Conservation (phyloP, 371 early-diverging fungal genomes). For the Massospora cicadina region DNA sequence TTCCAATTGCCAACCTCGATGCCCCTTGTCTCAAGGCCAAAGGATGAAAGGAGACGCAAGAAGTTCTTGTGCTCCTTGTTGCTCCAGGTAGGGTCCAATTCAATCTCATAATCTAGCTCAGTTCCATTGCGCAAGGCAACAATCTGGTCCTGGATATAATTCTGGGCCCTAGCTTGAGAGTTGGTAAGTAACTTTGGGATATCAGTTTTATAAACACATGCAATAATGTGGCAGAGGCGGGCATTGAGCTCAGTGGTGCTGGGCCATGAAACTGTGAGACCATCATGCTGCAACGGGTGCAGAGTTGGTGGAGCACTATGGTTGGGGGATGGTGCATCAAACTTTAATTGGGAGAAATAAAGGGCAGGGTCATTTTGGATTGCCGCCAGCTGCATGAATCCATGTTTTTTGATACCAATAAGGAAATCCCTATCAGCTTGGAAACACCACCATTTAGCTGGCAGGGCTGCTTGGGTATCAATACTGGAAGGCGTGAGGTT, state of each 20-base stretch:
- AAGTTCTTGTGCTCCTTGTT: not conserved
- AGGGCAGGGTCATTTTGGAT: constrained; percentile 52
- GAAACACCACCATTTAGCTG: constrained; percentile 56
- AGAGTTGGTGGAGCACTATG: not conserved
- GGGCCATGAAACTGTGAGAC: not conserved
- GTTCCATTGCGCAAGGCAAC: not conserved
- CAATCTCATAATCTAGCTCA: not conserved
- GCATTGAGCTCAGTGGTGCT: not conserved
- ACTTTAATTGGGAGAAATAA: constrained; percentile 36
- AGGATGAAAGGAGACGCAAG: not conserved
- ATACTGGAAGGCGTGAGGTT: constrained; percentile 30
- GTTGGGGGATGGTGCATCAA: constrained; percentile 15
- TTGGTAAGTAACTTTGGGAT: not conserved
- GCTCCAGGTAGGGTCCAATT: not conserved
- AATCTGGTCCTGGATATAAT: not conserved
- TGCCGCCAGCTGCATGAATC: constrained; percentile 52
- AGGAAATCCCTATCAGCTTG: constrained; percentile 66
- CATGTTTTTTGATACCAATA: constrained; percentile 60
- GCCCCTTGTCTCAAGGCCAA: not conserved
- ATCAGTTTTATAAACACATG: not conserved
- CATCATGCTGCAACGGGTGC: not conserved
- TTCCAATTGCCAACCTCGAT: not conserved
- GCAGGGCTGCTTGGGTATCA: constrained; percentile 29
- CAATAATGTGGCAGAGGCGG: not conserved
- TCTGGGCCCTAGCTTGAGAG: not conserved